Conservation (phyloP, 176 grass and related monocot species). For the Oryza brachyantha region DNA sequence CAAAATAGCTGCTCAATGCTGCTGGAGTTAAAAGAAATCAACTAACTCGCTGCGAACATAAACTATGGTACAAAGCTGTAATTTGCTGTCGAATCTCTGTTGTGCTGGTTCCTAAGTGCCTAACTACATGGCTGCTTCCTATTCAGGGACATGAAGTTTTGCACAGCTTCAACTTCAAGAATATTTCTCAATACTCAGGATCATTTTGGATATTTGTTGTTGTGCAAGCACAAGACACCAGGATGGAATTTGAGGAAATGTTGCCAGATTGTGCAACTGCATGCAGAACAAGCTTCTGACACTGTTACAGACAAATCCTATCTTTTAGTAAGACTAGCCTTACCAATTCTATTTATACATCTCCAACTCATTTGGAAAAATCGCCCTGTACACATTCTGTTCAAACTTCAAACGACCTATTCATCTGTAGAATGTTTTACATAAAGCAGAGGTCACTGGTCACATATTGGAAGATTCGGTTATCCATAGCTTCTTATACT, state of each 20-base stretch:
- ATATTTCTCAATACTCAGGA: slow-evolving; percentile 13
- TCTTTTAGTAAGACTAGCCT: slow-evolving; percentile 26
- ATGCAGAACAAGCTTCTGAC: slow-evolving; percentile 25
- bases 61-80: neutral
- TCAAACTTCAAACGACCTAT: slow-evolving; percentile 9
- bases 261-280: slow-evolving; percentile 1
- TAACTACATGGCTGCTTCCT: slow-evolving; percentile 1
- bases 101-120: slow-evolving; percentile 4
- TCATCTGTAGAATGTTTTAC: slow-evolving; percentile 26
- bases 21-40: slow-evolving; percentile 5
- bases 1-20: neutral
- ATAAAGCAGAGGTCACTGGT: slow-evolving; percentile 17
- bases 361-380: slow-evolving; percentile 4
- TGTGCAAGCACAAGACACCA: slow-evolving; percentile 4
- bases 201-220: neutral
- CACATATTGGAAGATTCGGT: neutral
- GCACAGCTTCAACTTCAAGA: neutral
- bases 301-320: neutral
- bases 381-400: slow-evolving; percentile 21
- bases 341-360: slow-evolving; percentile 31
- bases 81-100: neutral
- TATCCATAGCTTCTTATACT: neutral
- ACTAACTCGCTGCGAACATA: neutral
- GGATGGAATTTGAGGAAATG: slow-evolving; percentile 2
- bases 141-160: neutral